Base-by-base conservation (phyloP, 805 yeast species). In the Yamadazyma kitorensis region DNA sequence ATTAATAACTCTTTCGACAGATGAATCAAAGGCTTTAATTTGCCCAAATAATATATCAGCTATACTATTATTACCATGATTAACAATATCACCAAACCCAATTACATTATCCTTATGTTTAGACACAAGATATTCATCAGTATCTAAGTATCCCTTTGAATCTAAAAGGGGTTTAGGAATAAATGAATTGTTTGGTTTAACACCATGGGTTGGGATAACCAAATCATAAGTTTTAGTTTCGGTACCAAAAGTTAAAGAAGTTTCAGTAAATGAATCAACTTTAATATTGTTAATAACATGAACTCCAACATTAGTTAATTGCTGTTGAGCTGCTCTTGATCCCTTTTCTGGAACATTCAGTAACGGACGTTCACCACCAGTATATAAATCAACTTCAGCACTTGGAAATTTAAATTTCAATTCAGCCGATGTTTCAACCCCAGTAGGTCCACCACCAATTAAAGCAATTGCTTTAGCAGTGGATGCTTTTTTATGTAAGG, bases 391-490 rank as follows among this genome's bases (percentile, higher is more conserved):
- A 15, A 61, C 57, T 9, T 27, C 17, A 2, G 20, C 13, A 6
- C 48, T 28, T 20, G 50, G 45, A n/a, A 24, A 51, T 10, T 25
- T 33, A 13, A 20, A 37, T 3, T 56, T 68, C 18, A 64, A 41
- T 36, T 64, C 72, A 6, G 62, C 68, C 5, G 65, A 59, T 6
- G 48, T 27, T 37, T 65, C 70, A 7, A 62, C 65, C 3, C 67
- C 67, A 11, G 66, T 57, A 15, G 55, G 38, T 8, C 67, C 67
- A 14, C 61, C 68, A 2, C 68, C 72, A 11, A 65, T 29, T 3
- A 64, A 42, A 2, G 66, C 68, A n/a, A 64, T 53, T 10, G 43
- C 34, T 17, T 47, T 41, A 5, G 68, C 57, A 4, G 33, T 8
- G 27, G 44, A 40, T 16, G 57, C 36, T 17, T 42, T 57, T 3